phyloP scores from a whole-genome alignment of 176 grass and related monocot species.

The Oryza punctata region DNA sequence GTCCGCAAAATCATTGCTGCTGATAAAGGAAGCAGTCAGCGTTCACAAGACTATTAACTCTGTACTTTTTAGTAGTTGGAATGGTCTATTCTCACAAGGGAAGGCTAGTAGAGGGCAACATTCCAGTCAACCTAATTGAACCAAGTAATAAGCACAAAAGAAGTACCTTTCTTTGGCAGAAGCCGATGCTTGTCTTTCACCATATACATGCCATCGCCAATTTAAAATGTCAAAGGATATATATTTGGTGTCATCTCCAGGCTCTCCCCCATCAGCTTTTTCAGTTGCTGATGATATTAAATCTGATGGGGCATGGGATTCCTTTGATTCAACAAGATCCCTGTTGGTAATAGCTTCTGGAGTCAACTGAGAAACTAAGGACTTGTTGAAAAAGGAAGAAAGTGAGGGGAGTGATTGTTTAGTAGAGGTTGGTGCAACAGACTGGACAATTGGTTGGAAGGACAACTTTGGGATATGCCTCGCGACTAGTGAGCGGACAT shows the following conservation, averaged over 20 bases:
- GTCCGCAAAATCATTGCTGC: conserved; percentile 56
- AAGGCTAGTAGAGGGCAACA: background rate
- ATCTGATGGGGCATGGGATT: conserved; percentile 51
- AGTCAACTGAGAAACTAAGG: conserved; percentile 69
- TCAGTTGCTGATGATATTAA: conserved; percentile 57
- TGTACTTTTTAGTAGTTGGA: background rate
- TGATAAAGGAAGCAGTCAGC: conserved; percentile 40
- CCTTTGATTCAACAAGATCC: conserved; percentile 69
- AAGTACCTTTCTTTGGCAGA: conserved; percentile 69
- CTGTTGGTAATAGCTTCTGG: conserved; percentile 65
- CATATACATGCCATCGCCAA: conserved; percentile 81
- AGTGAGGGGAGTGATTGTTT: conserved; percentile 83
- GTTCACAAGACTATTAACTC: conserved; percentile 14
- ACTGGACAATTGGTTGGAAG: conserved; percentile 69
- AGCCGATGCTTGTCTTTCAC: conserved; percentile 50
- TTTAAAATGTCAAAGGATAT: conserved; percentile 83
- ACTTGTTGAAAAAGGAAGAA: conserved; percentile 66
- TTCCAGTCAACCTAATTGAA: background rate
- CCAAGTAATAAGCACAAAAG: conserved; percentile 29
- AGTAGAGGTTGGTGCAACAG: conserved; percentile 44
- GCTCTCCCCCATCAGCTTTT: conserved; percentile 49
- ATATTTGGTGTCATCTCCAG: conserved; percentile 72
- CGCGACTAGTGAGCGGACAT: conserved; percentile 92
- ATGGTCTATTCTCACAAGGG: background rate
- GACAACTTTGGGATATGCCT: conserved; percentile 85